A percentile compares a stretch with the other conserved stretches of the same genome.
Conservation (phyloP, 169 alveolate species). For the Cyclospora cayetanensis region DNA sequence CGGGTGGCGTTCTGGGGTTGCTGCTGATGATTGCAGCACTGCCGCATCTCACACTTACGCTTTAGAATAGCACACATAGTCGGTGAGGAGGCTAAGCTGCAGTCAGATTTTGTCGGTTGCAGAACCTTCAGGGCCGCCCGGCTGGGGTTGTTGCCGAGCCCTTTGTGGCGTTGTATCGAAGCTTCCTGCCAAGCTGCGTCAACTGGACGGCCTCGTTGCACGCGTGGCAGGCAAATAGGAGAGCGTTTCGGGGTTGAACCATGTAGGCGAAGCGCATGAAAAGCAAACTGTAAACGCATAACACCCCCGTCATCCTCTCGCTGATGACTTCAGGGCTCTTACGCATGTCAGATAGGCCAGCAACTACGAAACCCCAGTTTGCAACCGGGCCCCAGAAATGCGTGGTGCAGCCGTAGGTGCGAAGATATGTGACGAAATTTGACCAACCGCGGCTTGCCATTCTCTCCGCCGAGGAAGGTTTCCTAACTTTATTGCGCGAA, state of each 20-base stretch:
- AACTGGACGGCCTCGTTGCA: conserved; percentile 74
- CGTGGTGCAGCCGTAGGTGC: conserved; percentile 74
- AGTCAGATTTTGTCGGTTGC: no score
- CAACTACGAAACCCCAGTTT: conserved; percentile 96
- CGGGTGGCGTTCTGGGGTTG: no score
- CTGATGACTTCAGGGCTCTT: conserved; percentile 71
- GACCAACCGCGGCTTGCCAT: conserved; percentile 60
- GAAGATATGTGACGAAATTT: conserved; percentile 3
- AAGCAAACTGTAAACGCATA: conserved; percentile 88
- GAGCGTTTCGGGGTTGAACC: conserved; percentile 79
- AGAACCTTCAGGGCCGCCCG: background rate
- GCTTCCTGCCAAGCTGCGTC: conserved; percentile 69
- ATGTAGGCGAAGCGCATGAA: conserved; percentile 93
- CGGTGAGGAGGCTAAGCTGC: no score
- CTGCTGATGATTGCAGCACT: no score
- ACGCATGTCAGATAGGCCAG: conserved; percentile 74
- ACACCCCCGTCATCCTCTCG: conserved; percentile 87
- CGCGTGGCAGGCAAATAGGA: conserved; percentile 72
- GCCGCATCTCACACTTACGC: no score
- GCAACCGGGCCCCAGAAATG: conserved; percentile 97
- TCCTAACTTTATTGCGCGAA: no score
- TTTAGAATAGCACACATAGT: no score
- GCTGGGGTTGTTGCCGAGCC: background rate
- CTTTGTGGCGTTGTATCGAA: conserved; percentile 48
- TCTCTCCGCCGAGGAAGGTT: background rate